Conservation (phyloP, 176 grass and related monocot genomes). For the Tillandsia fasciculata region DNA sequence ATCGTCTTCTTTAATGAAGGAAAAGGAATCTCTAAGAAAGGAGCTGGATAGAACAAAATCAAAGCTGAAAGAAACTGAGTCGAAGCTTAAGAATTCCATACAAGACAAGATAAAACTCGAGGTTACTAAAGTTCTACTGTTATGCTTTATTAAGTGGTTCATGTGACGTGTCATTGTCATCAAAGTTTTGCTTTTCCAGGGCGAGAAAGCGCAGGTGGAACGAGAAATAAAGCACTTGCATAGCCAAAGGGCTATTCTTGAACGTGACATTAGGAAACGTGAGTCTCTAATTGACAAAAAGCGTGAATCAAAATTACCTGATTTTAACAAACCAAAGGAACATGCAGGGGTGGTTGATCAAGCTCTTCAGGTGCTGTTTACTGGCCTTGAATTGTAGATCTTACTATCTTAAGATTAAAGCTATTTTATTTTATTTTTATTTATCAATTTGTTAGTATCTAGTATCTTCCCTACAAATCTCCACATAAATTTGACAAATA, state of each 20-base stretch:
- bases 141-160: neutral
- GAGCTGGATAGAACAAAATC: conserved; percentile 68
- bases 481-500: too few relatives aligned
- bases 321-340: conserved; percentile 33
- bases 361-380: conserved; percentile 40
- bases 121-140: conserved; percentile 25
- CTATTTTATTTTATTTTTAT: neutral
- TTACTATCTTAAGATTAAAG: neutral
- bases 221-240: conserved; percentile 76
- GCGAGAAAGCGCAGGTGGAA: conserved; percentile 63
- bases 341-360: conserved; percentile 32
- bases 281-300: conserved; percentile 49
- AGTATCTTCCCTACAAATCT: too few relatives aligned
- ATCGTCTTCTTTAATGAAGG: conserved; percentile 64
- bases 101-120: conserved; percentile 92
- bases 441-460: neutral
- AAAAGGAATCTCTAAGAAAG: conserved; percentile 83
- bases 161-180: neutral
- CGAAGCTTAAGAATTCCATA: conserved; percentile 72
- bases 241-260: conserved; percentile 59
- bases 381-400: neutral
- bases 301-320: conserved; percentile 39
- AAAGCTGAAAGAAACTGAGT: conserved; percentile 68
- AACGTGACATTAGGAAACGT: conserved; percentile 66
- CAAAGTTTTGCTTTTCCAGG: conserved; percentile 29